Base-by-base conservation (phyloP, 805 yeast species). In the Sugiyamaella floridensis region DNA sequence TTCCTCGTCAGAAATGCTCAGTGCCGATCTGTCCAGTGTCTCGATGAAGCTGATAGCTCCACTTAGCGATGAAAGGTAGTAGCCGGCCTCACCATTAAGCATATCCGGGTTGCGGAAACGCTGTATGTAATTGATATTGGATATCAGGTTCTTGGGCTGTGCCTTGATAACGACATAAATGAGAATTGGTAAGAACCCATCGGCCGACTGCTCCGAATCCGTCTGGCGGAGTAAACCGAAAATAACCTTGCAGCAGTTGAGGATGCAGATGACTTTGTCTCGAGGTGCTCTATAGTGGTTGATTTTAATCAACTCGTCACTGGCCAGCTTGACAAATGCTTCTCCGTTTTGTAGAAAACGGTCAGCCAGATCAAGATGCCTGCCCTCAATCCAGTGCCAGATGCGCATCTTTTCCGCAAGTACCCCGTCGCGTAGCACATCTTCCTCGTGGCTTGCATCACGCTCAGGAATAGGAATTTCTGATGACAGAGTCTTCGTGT, bases 171-270 rank as follows among this genome's bases (percentile, higher is more conserved):
- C 78, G 10, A 92, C 85, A 59, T 82, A 84, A 22, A 93, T 89
- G 49, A 93, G 71, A 43, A 92, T 66, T 0, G 99, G 99, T n/a
- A 93, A 77, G 67, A 93, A 93, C 40, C 86, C 81, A 69, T 93
- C 99, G 0, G 99, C 99, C 59, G 89, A 90, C 60, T 86, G 92
- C 54, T 82, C 85, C 50, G 81, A 76, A 48, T 77, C 69, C 14
- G 75, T 71, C 55, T 82, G 86, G 56, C 89, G 82, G 46, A 95
- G 78, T 53, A 88, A 75, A 10, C 96, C 95, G 73, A 89, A 90
- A 5, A 95, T 84, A 18, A 93, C 90, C 67, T 92, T 92, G 64
- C 97, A 92, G 50, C 93, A 82, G 69, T 93, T 95, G 56, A 93
- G 74, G 2, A 93, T 76, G 66, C 98, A 93, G 40, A 93, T 88